Conservation (phyloP, 768 basidiomycete species). For the Mycena kentingensis region DNA sequence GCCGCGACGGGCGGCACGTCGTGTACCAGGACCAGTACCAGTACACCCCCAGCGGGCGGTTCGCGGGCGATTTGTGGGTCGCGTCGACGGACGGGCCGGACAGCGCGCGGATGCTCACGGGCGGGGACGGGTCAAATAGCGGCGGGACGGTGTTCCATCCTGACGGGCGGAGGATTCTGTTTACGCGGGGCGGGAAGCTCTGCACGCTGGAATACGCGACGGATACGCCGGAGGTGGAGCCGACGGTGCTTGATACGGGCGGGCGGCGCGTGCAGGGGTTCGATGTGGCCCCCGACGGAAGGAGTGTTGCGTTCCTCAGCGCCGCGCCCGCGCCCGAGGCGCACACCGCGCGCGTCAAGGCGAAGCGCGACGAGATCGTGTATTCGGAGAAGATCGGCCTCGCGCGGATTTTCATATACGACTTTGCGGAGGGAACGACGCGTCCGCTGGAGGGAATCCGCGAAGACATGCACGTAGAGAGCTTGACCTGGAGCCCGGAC, state of each 20-base stretch:
- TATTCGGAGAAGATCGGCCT: conserved; percentile 28
- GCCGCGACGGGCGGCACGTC: conserved; percentile 31
- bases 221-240: conserved; percentile 9
- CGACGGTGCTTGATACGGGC: conserved; percentile 16
- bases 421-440: conserved; percentile 27
- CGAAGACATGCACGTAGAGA: conserved; percentile 32
- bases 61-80: conserved; percentile 31
- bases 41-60: conserved; percentile 28
- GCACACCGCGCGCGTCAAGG: conserved; percentile 17
- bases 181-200: conserved; percentile 29
- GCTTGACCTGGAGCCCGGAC: conserved; percentile 35
- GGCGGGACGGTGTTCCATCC: conserved; percentile 36
- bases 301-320: conserved; percentile 32
- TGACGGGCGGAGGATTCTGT: conserved; percentile 30
- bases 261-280: conserved; percentile 31
- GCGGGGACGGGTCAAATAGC: conserved; percentile 33
- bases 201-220: conserved; percentile 22
- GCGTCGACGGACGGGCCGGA: conserved; percentile 29
- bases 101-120: conserved; percentile 32
- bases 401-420: conserved; percentile 29
- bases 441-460: conserved; percentile 25
- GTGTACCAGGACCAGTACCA: conserved; percentile 37
- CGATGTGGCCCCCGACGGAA: conserved; percentile 36
- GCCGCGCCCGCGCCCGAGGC: conserved; percentile 21
- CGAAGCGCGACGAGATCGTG: conserved; percentile 31